phyloP scores from a whole-genome alignment of 202 grass and related monocot species.

The Setaria viridis region DNA sequence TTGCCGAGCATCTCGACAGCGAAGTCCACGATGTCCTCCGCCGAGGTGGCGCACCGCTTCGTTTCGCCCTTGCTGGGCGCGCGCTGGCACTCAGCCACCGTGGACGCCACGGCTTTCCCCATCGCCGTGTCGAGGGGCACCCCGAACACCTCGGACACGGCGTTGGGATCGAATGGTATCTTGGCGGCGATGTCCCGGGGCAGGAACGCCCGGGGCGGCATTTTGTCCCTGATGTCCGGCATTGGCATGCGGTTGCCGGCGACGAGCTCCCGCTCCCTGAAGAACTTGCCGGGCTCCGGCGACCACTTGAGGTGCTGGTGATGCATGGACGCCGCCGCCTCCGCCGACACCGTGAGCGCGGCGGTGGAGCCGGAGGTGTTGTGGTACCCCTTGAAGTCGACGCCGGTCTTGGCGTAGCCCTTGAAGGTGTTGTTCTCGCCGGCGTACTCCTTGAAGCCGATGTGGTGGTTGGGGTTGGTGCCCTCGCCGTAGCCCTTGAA shows the following conservation, averaged over 20 bases:
- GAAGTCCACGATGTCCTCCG: slow-evolving; percentile 89
- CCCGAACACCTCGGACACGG: slow-evolving; percentile 56
- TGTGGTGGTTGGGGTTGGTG: slow-evolving; percentile 67
- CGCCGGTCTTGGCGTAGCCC: slow-evolving; percentile 60
- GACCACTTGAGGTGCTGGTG: slow-evolving; percentile 61
- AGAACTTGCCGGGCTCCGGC: slow-evolving; percentile 85
- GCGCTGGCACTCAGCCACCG: slow-evolving; percentile 68
- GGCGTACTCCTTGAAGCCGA: slow-evolving; percentile 67
- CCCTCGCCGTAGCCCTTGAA: slow-evolving; percentile 90
- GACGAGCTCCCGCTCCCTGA: slow-evolving; percentile 67
- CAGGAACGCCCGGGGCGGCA: slow-evolving; percentile 74
- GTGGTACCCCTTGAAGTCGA: slow-evolving; percentile 68
- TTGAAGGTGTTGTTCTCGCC: slow-evolving; percentile 71
- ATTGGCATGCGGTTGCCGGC: slow-evolving; percentile 75
- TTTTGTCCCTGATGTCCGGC: slow-evolving; percentile 84
- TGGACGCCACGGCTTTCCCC: slow-evolving; percentile 75
- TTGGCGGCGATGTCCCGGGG: slow-evolving; percentile 54
- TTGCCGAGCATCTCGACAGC: slow-evolving; percentile 72
- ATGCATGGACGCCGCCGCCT: not conserved
- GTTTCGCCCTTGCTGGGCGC: slow-evolving; percentile 71
- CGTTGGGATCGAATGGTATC: slow-evolving; percentile 62
- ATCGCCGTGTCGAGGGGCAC: slow-evolving; percentile 61
- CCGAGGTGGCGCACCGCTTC: slow-evolving; percentile 77
- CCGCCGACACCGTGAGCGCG: not conserved
- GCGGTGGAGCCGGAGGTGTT: slow-evolving; percentile 35